Evolutionary conservation across 2,329 filamentous ascomycete species (phyloP), one percentile per base, ranked within the genome.

Genomic region (Hymenoscyphus fructigenus): DNA sequence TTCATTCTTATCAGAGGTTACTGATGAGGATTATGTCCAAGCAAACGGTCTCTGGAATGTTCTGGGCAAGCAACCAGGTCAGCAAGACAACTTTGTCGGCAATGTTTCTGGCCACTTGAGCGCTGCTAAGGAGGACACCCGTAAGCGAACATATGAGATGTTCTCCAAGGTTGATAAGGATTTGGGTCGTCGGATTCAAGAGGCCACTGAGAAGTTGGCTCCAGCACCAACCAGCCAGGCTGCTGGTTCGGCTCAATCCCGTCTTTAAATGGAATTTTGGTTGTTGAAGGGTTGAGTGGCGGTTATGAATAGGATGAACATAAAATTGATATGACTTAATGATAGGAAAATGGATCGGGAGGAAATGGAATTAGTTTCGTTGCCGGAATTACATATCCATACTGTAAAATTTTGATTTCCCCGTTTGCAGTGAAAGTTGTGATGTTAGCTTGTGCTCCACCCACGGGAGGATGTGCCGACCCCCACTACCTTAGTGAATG

Each of bases 121-220:
- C 56, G 82, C 76, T 60, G 86, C 85, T 1, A 78, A 82, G 69
- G 78, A 80, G 65, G 82, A 83, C 68, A 84, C 86, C 44, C 81
- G 87, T 44, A 79, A 83, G 70, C 79, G 83, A 53, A 86, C 85
- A 17, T 88, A 88, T 71, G 83, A 79, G 60, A 87, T 88, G 84
- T 89, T 88, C 75, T 73, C 75, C 50, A 80, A 79, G 56, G 84
- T 89, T n/a, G 82, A 87, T 68, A 67, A 76, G 10, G 79, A 80
- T 17, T 79, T 88, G 2, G 85, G 85, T 29, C 74, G 74, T 41
- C 79, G 81, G 14, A 84, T 88, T 71, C 78, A 80, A 72, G 77
- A 80, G 67, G 79, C 79, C 61, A 87, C 85, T 0, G 85, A 88
- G 67, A 75, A 72, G 64, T 61, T 69, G 59, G 72, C 70, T 1